Evolutionary conservation across 164 flowering plant genomes (phyloP).

Genomic region (Liquidambar formosana): DNA sequence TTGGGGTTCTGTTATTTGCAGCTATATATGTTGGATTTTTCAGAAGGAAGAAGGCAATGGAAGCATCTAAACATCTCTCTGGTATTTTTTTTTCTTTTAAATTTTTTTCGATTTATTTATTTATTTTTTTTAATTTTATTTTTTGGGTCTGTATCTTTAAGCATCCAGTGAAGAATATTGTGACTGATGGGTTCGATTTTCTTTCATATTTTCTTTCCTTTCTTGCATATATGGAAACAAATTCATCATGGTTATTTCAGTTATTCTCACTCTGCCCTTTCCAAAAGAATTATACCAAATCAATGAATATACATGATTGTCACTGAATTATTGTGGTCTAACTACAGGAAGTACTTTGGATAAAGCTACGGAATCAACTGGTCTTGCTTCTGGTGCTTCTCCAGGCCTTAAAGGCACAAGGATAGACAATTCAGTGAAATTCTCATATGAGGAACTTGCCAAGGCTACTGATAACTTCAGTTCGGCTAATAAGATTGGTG

Average conservation of each 20-base stretch:
- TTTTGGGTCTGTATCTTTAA: background rate
- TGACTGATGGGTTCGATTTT: too few relatives aligned
- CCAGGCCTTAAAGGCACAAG: constrained; percentile 58
- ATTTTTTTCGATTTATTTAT: background rate
- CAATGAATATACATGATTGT: background rate
- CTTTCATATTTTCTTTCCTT: background rate
- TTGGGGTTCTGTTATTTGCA: constrained; percentile 34
- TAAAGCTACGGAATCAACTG: constrained; percentile 32
- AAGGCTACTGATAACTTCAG: constrained; percentile 76
- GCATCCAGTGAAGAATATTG: too few relatives aligned
- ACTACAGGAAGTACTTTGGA: constrained; percentile 26
- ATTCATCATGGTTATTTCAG: background rate
- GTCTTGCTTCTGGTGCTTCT: constrained; percentile 34
- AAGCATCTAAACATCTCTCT: constrained; percentile 30
- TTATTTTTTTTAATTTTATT: background rate
- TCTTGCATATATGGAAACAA: background rate
- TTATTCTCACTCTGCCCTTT: background rate
- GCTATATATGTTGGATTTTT: constrained; percentile 33
- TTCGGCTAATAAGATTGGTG: constrained; percentile 72
- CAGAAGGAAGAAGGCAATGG: constrained; percentile 52
- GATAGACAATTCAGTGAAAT: constrained; percentile 86
- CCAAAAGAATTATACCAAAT: background rate
- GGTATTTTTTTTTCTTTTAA: constrained; percentile 12
- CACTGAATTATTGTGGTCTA: constrained; percentile 10
- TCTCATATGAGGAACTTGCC: constrained; percentile 92